These are phyloP conservation scores for Ceratobasidium sp. DNA, from an alignment of 1,284 basidiomycete genomes.

Conservation along the genomic window DNA sequence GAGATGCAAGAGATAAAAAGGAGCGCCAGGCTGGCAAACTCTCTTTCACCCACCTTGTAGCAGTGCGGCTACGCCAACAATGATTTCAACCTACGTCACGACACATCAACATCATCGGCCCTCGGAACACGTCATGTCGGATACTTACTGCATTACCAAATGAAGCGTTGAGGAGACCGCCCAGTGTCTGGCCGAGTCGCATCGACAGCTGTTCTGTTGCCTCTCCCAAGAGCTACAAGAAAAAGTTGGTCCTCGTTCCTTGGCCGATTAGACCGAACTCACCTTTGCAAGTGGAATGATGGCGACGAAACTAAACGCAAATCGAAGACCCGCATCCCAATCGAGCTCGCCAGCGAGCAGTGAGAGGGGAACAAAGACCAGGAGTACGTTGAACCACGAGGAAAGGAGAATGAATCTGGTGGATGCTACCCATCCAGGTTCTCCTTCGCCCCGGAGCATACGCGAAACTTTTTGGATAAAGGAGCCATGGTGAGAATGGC, in stretches of 20 bases:
- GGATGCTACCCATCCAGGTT: slow-evolving; percentile 68
- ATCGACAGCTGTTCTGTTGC: slow-evolving; percentile 86
- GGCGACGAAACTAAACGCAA: slow-evolving; percentile 82
- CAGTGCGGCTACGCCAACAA: slow-evolving; percentile 86
- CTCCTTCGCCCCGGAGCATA: slow-evolving; percentile 62
- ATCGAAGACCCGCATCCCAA: slow-evolving; percentile 86
- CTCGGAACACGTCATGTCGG: not conserved
- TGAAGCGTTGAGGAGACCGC: slow-evolving; percentile 86
- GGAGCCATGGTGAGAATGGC: slow-evolving; percentile 47
- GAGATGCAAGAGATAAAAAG: slow-evolving; percentile 27
- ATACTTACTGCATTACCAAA: slow-evolving; percentile 71
- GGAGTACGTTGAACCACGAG: slow-evolving; percentile 78
- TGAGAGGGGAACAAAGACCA: slow-evolving; percentile 78
- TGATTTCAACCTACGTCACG: slow-evolving; percentile 66
- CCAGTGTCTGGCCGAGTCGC: slow-evolving; percentile 80
- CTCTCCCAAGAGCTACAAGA: slow-evolving; percentile 72
- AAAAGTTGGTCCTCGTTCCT: slow-evolving; percentile 4
- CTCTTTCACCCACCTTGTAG: slow-evolving; percentile 64
- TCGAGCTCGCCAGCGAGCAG: slow-evolving; percentile 65
- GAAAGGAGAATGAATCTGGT: slow-evolving; percentile 72
- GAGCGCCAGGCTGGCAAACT: not conserved
- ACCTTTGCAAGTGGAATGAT: slow-evolving; percentile 89
- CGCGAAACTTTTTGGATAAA: slow-evolving; percentile 53
- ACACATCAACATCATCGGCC: no score
- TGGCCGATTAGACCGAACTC: slow-evolving; percentile 42